Evolutionary conservation across 1,139 yeast species (phyloP).

Genomic region (Geotrichum reessii): DNA sequence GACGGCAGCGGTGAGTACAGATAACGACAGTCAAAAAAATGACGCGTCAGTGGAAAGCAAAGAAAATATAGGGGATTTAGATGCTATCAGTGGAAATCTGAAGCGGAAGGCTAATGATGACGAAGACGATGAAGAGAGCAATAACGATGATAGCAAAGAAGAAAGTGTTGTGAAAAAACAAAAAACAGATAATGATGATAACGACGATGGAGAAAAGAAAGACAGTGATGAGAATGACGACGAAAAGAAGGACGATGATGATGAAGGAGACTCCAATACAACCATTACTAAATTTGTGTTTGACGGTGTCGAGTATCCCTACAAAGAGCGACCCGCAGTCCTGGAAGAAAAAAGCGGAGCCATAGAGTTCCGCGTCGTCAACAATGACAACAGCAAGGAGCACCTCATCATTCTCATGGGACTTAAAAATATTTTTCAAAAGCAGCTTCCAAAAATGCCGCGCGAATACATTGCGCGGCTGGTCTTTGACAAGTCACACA

Average conservation of each 20-base stretch:
- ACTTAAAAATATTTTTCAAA: conserved; percentile 89
- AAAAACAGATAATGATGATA: conserved; percentile 29
- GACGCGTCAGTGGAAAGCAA: conserved; percentile 24
- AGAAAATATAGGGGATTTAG: conserved; percentile 25
- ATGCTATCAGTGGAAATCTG: conserved; percentile 12
- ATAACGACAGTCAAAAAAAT: conserved; percentile 3
- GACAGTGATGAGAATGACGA: conserved; percentile 27
- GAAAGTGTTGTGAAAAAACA: not conserved
- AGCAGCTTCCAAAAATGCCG: conserved; percentile 98
- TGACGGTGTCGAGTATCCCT: conserved; percentile 79
- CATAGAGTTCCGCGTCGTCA: conserved; percentile 91
- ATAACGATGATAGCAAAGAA: conserved; percentile 25
- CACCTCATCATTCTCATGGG: conserved; percentile 91
- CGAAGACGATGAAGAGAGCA: conserved; percentile 22
- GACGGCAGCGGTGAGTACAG: no score
- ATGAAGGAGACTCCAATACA: conserved; percentile 24
- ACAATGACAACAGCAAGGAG: conserved; percentile 84
- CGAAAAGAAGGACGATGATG: conserved; percentile 29
- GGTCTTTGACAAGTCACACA: conserved; percentile 89
- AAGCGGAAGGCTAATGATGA: conserved; percentile 19
- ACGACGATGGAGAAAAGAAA: conserved; percentile 21
- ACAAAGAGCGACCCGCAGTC: conserved; percentile 89
- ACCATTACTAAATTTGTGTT: conserved; percentile 47
- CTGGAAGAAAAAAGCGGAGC: conserved; percentile 86
- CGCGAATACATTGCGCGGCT: conserved; percentile 90